Evolutionary conservation across 2,329 filamentous ascomycete genomes (phyloP), one percentile per base, ranked within the genome.

Genomic region (Fusarium agapanthi): DNA sequence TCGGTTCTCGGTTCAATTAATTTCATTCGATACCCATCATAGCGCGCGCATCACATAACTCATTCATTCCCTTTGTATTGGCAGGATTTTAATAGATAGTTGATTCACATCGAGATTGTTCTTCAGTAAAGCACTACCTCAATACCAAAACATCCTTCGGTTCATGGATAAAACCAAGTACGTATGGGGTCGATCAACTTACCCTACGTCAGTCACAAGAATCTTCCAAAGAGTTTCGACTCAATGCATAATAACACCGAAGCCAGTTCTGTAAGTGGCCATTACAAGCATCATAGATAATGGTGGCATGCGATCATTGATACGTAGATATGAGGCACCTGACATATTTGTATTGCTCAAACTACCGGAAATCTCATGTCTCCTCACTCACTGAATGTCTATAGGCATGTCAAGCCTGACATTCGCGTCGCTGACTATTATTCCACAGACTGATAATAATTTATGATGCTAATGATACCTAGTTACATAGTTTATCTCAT

Each of bases 1-100:
- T 35, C 50, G 34, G 51, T 51, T 45, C 48, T 51, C 44, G 26
- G 43, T 59, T 54, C 35, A 38, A 38, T 56, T 62, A 41, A 56
- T 57, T 66, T 65, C 28, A 41, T 51, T 53, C 40, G 53, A 67
- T 66, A 63, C 54, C 58, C 59, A 65, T 44, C 35, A 48, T 48
- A 69, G 71, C 71, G 62, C 41, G 58, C 48, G 61, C 13, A 54
- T 28, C 22, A 22, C 24, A 58, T 34, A 28, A 20, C 22, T 50
- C 34, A 20, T 50, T 22, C 11, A 16, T 35, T 57, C 8, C 28
- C 22, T 53, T 48, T 66, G 30, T 44, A 28, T 10, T 44, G 35
- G 26, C 14, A 12, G n/a, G 20, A 38, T 37, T 26, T 38, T 43
- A 24, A 32, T 44, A 43, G 24, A 57, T 10, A 24, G 15, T 28